Conservation (phyloP, 129 eudicot genomes). For the sunflower (Helianthus annuus) region DNA sequence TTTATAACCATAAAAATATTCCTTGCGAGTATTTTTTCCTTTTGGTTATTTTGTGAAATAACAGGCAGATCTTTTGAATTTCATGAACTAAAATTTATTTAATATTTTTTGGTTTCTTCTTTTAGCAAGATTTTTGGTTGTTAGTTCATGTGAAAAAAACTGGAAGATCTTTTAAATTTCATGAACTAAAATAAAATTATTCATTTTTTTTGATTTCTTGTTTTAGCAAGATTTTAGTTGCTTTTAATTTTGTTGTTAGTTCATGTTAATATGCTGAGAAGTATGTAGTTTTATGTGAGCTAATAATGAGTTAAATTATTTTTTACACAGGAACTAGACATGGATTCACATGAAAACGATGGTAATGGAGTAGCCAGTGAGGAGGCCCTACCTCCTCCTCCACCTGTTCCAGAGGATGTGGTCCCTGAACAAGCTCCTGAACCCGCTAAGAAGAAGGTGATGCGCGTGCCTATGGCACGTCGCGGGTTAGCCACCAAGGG, state of each 20-base stretch:
- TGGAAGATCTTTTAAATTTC: no score
- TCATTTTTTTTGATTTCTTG: neutral
- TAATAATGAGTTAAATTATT: neutral
- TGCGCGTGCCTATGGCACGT: constrained; percentile 71
- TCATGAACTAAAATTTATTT: neutral
- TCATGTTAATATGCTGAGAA: neutral
- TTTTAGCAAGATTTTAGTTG: constrained; percentile 5
- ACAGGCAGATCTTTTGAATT: constrained; percentile 8
- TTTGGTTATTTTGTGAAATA: neutral
- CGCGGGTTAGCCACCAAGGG: constrained; percentile 76
- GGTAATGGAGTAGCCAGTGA: constrained; percentile 53
- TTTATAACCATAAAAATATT: neutral
- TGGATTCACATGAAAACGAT: constrained; percentile 49
- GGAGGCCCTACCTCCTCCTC: constrained; percentile 85
- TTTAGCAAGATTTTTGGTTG: no score
- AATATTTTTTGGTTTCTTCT: no score
- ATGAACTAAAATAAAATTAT: no score
- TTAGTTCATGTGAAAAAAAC: neutral
- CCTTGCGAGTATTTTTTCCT: neutral
- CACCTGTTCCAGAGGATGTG: constrained; percentile 67
- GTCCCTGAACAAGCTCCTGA: constrained; percentile 50
- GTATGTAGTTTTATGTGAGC: neutral
- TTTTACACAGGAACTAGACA: constrained; percentile 27
- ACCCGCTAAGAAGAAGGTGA: constrained; percentile 46
- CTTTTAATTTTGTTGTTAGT: neutral